Conservation (phyloP, 495 filamentous ascomycete species). For the Oidiodendron maius region DNA sequence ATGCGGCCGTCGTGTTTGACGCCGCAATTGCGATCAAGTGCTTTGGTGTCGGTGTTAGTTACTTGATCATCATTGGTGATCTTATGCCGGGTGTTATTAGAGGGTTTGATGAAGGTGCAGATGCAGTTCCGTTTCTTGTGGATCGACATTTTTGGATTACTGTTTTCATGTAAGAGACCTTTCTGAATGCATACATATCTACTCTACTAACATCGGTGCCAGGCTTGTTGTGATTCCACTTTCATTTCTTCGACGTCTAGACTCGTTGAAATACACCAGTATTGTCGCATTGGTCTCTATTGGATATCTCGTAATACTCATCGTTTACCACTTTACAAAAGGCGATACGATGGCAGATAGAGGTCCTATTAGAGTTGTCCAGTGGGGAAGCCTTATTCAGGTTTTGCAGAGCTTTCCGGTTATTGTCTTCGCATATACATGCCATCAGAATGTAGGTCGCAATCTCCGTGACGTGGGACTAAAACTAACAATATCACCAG, state of each 20-base stretch:
- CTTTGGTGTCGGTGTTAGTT: constrained; percentile 94
- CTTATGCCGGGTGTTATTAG: constrained; percentile 91
- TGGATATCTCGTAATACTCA: constrained; percentile 84
- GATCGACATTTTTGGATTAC: constrained; percentile 97
- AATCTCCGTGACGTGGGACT: too few species aligned
- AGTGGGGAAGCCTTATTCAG: constrained; percentile 72
- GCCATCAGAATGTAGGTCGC: constrained; percentile 86
- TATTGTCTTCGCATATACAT: constrained; percentile 97
- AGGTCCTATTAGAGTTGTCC: constrained; percentile 64
- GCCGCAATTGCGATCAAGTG: constrained; percentile 96
- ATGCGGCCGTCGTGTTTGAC: constrained; percentile 93
- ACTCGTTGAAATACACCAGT: constrained; percentile 96
- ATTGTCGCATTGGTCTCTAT: constrained; percentile 88
- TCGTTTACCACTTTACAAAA: constrained; percentile 79
- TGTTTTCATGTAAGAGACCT: constrained; percentile 71
- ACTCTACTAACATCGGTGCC: constrained; percentile 7
- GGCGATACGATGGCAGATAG: constrained; percentile 70
- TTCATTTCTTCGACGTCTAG: constrained; percentile 82
- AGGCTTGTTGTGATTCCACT: constrained; percentile 92
- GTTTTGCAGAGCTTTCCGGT: constrained; percentile 84
- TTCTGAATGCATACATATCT: background rate
- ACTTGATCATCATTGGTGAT: constrained; percentile 97
- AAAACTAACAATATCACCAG: constrained; percentile 41
- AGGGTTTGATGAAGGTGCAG: constrained; percentile 60
- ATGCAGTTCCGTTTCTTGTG: constrained; percentile 60